phyloP scores from a whole-genome alignment of 495 filamentous ascomycete species.

The Hypoxylon crocopeplum region DNA sequence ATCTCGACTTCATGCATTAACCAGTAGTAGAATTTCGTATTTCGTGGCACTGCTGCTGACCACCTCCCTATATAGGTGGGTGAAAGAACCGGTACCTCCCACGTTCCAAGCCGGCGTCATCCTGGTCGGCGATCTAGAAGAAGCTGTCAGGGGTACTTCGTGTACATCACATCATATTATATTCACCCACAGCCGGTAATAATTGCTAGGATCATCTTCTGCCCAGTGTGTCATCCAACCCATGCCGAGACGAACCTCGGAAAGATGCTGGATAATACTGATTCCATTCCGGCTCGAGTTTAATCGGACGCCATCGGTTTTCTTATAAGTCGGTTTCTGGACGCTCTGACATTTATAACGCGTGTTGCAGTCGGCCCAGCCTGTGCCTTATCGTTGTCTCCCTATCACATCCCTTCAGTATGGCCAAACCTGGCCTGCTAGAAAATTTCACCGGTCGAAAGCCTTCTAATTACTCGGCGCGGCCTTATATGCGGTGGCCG shows the following conservation, averaged over 20 bases:
- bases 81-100: background rate
- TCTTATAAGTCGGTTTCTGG: background rate
- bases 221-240: background rate
- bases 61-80: too few species aligned
- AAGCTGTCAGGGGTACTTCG: too few species aligned
- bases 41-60: too few species aligned
- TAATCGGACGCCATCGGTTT: slow-evolving; percentile 17
- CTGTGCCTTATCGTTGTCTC: too few species aligned
- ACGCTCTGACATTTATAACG: background rate
- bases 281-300: slow-evolving; percentile 11
- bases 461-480: background rate
- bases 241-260: background rate
- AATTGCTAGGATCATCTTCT: slow-evolving; percentile 3
- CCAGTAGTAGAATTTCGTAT: too few species aligned
- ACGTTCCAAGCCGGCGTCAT: too few species aligned
- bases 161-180: background rate
- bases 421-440: too few species aligned
- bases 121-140: too few species aligned
- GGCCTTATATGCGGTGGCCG: background rate
- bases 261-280: slow-evolving; percentile 5
- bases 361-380: background rate
- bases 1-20: too few species aligned
- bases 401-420: too few species aligned
- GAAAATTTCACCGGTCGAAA: too few species aligned
- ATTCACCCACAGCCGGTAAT: background rate